Evolutionary conservation across 2,329 filamentous ascomycete genomes (phyloP), one percentile per base, ranked within the genome.

Genomic region (Penicillium digitatum): DNA sequence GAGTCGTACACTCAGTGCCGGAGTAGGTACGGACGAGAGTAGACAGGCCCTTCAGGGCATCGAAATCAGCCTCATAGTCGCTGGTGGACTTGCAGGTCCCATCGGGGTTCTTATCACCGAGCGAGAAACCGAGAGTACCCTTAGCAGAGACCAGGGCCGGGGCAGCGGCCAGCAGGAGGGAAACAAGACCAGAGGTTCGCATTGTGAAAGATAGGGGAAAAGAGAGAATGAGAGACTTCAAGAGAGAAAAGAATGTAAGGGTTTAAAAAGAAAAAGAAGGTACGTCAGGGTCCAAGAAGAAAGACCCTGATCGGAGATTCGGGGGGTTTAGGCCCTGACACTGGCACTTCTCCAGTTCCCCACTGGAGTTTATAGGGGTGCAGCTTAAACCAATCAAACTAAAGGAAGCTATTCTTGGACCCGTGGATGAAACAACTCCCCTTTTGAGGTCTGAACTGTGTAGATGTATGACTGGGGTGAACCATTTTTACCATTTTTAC

Each of bases 61-160:
- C 79, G 69, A 89, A 87, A 70, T 89, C 87, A 47, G 74, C 76
- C 63, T 83, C 79, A 72, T 87, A 89, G 72, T 89, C 86, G 43
- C 72, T 67, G 40, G 78, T 74, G 35, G 73, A 73, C 74, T 89
- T 89, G 80, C 87, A 89, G 38, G 69, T 72, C 39, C 80, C 81
- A 64, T 84, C 82, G 24, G 79, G 53, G 60, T 82, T 82, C 69
- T 87, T 85, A 64, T 84, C 82, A 57, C 87, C 87, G 12, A 89
- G 76, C 14, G 86, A 80, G 66, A 87, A 87, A 48, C 87, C 87
- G 57, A 88, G 75, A 29, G 71, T 78, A 48, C 85, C 85, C 34
- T 74, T 74, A 35, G 79, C 79, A 31, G 78, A 74, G 39, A 81
- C 78, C 39, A 79, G 69, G 44, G 78, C 72, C 24, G 81, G 79